phyloP scores from a whole-genome alignment of 129 eudicot genomes.

The Oenanthe sinensis region DNA sequence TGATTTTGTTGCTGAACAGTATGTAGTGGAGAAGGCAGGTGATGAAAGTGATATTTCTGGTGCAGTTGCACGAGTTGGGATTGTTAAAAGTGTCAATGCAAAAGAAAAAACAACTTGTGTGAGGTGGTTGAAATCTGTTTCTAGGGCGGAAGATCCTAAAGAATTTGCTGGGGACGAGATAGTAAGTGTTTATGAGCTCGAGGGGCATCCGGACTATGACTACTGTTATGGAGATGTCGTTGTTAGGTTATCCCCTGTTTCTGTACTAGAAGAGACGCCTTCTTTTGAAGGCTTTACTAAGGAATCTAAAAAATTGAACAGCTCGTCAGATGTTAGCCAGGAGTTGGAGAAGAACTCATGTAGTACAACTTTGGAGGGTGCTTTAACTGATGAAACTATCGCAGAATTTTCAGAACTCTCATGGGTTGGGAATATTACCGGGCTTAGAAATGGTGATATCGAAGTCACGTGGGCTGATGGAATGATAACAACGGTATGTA shows the following conservation, averaged over 20 bases:
- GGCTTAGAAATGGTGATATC: slow-evolving; percentile 86
- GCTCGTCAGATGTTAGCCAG: slow-evolving; percentile 24
- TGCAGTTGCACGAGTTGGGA: slow-evolving; percentile 77
- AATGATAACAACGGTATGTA: slow-evolving; percentile 79
- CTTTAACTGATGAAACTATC: slow-evolving; percentile 27
- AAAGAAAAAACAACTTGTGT: slow-evolving; percentile 91
- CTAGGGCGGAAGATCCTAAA: slow-evolving; percentile 74
- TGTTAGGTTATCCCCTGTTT: slow-evolving; percentile 72
- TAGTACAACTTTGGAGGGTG: slow-evolving; percentile 6
- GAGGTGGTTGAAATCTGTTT: slow-evolving; percentile 79
- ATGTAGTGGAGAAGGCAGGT: slow-evolving; percentile 79
- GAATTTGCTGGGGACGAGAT: slow-evolving; percentile 89
- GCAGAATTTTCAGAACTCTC: slow-evolving; percentile 66
- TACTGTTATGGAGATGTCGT: slow-evolving; percentile 98
- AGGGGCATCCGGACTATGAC: slow-evolving; percentile 96
- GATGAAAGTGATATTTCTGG: slow-evolving; percentile 47
- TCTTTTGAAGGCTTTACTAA: slow-evolving; percentile 18
- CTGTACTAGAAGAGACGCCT: slow-evolving; percentile 21
- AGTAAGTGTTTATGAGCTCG: slow-evolving; percentile 97
- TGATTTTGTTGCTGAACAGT: slow-evolving; percentile 93
- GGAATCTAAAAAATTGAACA: slow-evolving; percentile 19
- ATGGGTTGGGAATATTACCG: slow-evolving; percentile 99
- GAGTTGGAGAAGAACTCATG: slow-evolving; percentile 14
- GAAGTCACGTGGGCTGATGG: slow-evolving; percentile 99
- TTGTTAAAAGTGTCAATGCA: slow-evolving; percentile 89